Percentiles rank a stretch among this genome's conserved stretches.
These are phyloP conservation scores for Handroanthus guayacan DNA, from an alignment of 257 asterid species.

Conservation along the genomic window DNA sequence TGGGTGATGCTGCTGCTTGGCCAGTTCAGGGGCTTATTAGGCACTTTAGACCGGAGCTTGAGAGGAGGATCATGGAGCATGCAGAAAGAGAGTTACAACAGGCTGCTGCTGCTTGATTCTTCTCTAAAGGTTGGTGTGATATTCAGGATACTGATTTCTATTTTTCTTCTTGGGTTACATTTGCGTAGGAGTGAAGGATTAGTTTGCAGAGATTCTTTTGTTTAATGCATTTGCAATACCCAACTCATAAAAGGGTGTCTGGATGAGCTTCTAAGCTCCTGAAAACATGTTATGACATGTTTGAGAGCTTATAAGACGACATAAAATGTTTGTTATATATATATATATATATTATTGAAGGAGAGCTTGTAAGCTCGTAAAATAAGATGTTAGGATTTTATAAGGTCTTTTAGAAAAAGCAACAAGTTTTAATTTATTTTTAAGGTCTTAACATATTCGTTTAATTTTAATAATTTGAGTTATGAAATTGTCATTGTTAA, in stretches of 20 bases:
- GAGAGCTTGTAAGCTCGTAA: too few relatives aligned
- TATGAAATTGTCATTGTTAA: too few relatives aligned
- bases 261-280: too few relatives aligned
- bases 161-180: not conserved
- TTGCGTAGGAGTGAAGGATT: not conserved
- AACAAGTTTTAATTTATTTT: too few relatives aligned
- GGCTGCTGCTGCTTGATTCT: conserved; percentile 81
- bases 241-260: not conserved
- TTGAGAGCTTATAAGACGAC: too few relatives aligned
- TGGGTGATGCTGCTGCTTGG: conserved; percentile 99
- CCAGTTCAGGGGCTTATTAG: conserved; percentile 99
- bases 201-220: not conserved
- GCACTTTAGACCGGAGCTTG: conserved; percentile 97
- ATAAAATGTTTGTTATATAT: too few relatives aligned
- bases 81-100: conserved; percentile 87
- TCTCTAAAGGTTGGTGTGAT: conserved; percentile 46
- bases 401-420: too few relatives aligned
- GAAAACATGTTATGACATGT: too few relatives aligned
- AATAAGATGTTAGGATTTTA: too few relatives aligned
- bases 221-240: not conserved
- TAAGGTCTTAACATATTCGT: too few relatives aligned
- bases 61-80: conserved; percentile 88
- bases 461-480: too few relatives aligned
- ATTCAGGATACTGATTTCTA: not conserved
- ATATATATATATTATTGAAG: too few relatives aligned